These are phyloP conservation scores for Elaphomyces granulatus DNA, from an alignment of 495 filamentous ascomycete species.

Conservation along the genomic window DNA sequence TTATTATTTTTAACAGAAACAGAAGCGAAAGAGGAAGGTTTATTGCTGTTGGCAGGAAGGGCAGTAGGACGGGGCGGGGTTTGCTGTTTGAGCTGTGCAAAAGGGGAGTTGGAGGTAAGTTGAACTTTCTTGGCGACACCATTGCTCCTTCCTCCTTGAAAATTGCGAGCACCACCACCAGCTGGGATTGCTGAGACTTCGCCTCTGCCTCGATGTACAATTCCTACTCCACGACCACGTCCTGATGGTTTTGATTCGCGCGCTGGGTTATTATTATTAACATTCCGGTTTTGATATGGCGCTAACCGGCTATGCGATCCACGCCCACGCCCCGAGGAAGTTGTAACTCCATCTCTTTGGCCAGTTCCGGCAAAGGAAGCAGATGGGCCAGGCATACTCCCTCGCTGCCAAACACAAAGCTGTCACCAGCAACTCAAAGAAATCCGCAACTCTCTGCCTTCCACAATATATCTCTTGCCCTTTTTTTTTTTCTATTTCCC, in stretches of 20 bases:
- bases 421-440: too few species aligned
- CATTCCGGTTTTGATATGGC: conserved; percentile 12
- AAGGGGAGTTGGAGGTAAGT: conserved; percentile 16
- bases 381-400: conserved; percentile 26
- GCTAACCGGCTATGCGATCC: conserved; percentile 14
- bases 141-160: background rate
- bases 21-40: conserved; percentile 5
- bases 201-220: conserved; percentile 10
- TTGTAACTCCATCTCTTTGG: conserved; percentile 18
- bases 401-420: too few species aligned
- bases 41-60: conserved; percentile 4
- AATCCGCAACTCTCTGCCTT: too few species aligned
- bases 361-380: conserved; percentile 21
- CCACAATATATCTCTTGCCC: too few species aligned
- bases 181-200: conserved; percentile 5
- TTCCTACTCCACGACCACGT: conserved; percentile 11
- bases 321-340: conserved; percentile 17
- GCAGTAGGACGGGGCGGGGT: conserved; percentile 2
- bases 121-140: background rate
- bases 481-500: too few species aligned
- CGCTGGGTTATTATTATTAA: conserved; percentile 1
- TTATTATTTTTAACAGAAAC: conserved; percentile 12
- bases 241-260: conserved; percentile 13
- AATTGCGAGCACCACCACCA: background rate
- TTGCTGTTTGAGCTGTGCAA: conserved; percentile 18